Evolutionary conservation across 176 grass and related monocot genomes (phyloP), one percentile per base, ranked within the genome.

Genomic region (Oropetium thomaeum): DNA sequence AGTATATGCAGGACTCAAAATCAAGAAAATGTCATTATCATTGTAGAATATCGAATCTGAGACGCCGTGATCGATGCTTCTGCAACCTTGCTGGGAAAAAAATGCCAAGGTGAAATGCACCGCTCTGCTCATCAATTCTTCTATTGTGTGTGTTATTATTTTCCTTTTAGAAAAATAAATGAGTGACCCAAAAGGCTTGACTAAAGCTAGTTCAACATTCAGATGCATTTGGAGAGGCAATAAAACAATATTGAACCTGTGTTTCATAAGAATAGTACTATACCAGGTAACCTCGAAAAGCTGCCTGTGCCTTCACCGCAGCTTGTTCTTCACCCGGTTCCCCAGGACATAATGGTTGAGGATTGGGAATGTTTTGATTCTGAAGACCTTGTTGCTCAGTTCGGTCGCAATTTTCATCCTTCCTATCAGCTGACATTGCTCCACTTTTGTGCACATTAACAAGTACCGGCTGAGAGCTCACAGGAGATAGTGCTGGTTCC

Each of bases 261-360:
- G 54, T 14, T 57, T 7, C 40, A 34, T 40, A 10, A 59, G 69
- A 65, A 10, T 26, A 39, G 26, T 66, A 55, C 74, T 92, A 88
- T 98, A 88, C 95, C 95, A 90, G 85, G 79, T 94, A 98, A 83
- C 91, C 95, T 67, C 95, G 91, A 71, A 94, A 98, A 69, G 95
- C 91, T 44, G 95, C 89, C 55, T 98, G 95, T 62, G 95, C 89
- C 86, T 88, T 94, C 33, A 79, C 70, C 67, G 95, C 91, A 82
- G 95, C 95, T 74, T 87, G 65, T 65, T 94, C 84, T 84, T 94
- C 88, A 65, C 70, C 75, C 63, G 76, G 30, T 67, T 87, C 81
- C 61, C 60, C 79, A 30, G 77, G 58, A 81, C 75, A 39, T 28
- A 71, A 86, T 74, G 78, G 14, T 38, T 70, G 58, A n/a, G 74